phyloP scores from a whole-genome alignment of 2,329 filamentous ascomycete species.

The Aspergillus arachidicola region DNA sequence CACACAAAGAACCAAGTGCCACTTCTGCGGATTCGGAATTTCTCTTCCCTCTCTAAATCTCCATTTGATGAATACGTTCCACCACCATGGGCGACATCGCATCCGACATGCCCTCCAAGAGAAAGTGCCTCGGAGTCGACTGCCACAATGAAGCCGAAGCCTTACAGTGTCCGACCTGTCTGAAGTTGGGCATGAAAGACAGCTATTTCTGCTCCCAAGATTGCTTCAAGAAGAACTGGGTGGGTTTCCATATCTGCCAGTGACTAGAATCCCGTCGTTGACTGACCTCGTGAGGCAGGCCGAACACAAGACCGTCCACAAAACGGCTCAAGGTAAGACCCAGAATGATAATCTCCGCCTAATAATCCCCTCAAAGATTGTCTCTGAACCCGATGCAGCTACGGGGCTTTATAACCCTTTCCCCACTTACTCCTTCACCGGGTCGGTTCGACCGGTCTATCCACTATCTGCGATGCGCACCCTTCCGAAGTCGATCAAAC shows the following conservation, averaged over 20 bases:
- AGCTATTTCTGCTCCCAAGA: conserved; percentile 82
- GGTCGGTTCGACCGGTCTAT: conserved; percentile 78
- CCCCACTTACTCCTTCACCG: conserved; percentile 77
- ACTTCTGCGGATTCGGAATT: too few species aligned
- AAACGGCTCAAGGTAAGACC: conserved; percentile 68
- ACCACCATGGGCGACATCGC: too few species aligned
- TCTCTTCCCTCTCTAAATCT: too few species aligned
- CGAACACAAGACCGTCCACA: conserved; percentile 56
- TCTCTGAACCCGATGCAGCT: conserved; percentile 75
- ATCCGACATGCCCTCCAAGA: not conserved
- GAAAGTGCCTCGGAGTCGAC: conserved; percentile 69
- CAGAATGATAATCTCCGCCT: conserved; percentile 72
- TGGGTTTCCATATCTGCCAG: conserved; percentile 48
- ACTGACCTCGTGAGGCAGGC: conserved; percentile 12
- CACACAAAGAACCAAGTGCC: too few species aligned
- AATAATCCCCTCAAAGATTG: conserved; percentile 52
- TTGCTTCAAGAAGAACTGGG: conserved; percentile 96
- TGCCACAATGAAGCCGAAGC: conserved; percentile 80
- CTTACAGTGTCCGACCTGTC: conserved; percentile 86
- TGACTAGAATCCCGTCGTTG: not conserved
- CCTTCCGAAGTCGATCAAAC: conserved; percentile 73
- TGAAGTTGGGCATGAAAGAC: conserved; percentile 75
- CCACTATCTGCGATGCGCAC: conserved; percentile 69
- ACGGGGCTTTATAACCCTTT: conserved; percentile 85
- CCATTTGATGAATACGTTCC: too few species aligned